These are phyloP conservation scores for Balansia obtecta DNA, from an alignment of 2,329 filamentous ascomycete genomes.

Conservation along the genomic window DNA sequence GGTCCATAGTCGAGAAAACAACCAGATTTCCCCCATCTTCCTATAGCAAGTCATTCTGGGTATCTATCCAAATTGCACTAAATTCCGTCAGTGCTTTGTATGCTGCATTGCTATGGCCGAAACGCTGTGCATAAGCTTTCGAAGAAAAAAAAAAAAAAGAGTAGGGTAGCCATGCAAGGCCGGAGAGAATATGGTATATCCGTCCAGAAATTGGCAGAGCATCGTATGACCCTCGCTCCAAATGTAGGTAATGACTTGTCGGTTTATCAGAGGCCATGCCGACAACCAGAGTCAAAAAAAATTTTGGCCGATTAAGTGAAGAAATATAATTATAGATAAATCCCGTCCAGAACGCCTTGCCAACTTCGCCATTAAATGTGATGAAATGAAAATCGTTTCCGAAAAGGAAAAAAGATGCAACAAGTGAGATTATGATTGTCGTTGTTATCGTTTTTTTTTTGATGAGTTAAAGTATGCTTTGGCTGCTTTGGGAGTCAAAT, in stretches of 20 bases:
- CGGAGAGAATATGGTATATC: background rate
- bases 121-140: background rate
- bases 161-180: background rate
- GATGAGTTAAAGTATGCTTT: background rate
- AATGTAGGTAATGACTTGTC: background rate
- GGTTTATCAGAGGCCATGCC: background rate
- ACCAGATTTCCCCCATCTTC: background rate
- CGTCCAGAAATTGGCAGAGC: background rate
- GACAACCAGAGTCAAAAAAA: background rate
- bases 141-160: background rate
- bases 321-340: too few species aligned
- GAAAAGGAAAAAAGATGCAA: background rate
- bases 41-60: conserved; percentile 2
- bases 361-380: background rate
- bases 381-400: background rate
- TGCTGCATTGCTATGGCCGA: background rate
- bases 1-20: background rate
- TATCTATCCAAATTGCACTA: conserved; percentile 3
- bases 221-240: background rate
- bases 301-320: background rate
- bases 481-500: background rate
- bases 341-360: background rate
- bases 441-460: background rate
- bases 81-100: background rate
- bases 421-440: background rate